Evolutionary conservation across 345 rosid species (phyloP), one percentile per base, ranked within the genome.

Genomic region (Syzygium jambos): DNA sequence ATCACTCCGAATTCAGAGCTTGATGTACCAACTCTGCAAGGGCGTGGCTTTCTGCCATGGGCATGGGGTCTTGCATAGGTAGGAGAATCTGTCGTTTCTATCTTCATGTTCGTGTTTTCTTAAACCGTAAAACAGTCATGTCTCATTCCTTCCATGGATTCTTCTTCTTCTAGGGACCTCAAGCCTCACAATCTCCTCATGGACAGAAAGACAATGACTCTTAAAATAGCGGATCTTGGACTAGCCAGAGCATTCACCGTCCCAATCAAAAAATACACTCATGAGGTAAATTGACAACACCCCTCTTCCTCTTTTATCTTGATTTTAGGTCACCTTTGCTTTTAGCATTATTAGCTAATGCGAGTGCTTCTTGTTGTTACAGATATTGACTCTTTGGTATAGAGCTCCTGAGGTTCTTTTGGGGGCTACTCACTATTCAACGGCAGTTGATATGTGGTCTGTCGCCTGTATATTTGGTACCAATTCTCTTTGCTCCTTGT

Each of bases 21-120:
- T 98, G 94, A 98, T 98, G 99, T 98, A 93, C 88, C 99, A 98
- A 91, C 93, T 98, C 2, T 96, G 99, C 94, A 96, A 96, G 90
- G 99, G 99, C 51, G 96, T 97, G 84, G 93, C 99, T 30, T 95
- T 98, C 90, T 98, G 99, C 90, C 99, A 96, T 88, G 99, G 99
- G 52, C 98, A 95, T 53, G 99, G 99, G 38, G 93, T 98, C 89
- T 85, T 98, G 87, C 99, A 98, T 92, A 98, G 99, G 99, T 95
- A 85, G 41, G n/a, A 22, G 86, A 12, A 55, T 30, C 52, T n/a
- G 17, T 27, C 56, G 29, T 61, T 34, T 34, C 65, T 43, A 59
- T 38, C 41, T 5, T 15, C 34, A 49, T 43, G 43, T 2, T 38
- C 46, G 16, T 16, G 30, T 29, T 22, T 52, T 78, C 34, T 30